phyloP scores from a whole-genome alignment of 2,329 filamentous ascomycete genomes.

The Epichloe elymi region DNA sequence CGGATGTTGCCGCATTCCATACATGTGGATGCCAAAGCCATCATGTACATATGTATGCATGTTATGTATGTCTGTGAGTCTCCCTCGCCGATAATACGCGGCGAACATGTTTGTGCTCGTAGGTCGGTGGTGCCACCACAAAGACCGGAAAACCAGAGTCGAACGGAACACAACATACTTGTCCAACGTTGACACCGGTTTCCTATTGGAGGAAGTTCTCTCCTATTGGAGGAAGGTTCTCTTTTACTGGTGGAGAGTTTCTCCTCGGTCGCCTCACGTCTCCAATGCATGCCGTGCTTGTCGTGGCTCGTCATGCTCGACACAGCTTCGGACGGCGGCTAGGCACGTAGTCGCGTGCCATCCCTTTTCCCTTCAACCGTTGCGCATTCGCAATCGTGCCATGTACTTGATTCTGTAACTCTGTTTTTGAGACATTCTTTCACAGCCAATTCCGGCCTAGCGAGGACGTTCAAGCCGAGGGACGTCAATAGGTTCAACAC shows the following conservation, averaged over 20 bases:
- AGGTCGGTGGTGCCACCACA: background rate
- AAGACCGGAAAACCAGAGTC: background rate
- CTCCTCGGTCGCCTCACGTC: background rate
- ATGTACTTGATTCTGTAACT: background rate
- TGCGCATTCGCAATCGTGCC: background rate
- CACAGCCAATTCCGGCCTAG: background rate
- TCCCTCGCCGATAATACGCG: too few species aligned
- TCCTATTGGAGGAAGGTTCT: background rate
- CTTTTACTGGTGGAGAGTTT: background rate
- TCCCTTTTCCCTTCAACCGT: background rate
- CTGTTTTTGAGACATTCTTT: background rate
- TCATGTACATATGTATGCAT: too few species aligned
- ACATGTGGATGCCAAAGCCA: too few species aligned
- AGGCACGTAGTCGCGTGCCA: too few species aligned
- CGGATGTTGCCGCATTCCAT: too few species aligned
- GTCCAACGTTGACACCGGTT: background rate
- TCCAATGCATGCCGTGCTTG: background rate
- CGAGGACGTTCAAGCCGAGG: too few species aligned
- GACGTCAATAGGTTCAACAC: too few species aligned
- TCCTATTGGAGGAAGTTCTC: background rate
- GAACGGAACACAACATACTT: background rate
- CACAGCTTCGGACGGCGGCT: too few species aligned
- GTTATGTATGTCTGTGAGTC: too few species aligned
- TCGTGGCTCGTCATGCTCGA: too few species aligned
- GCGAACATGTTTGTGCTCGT: too few species aligned